Base-by-base conservation (phyloP, 2,329 filamentous ascomycete genomes). In the Ustulina deusta region DNA sequence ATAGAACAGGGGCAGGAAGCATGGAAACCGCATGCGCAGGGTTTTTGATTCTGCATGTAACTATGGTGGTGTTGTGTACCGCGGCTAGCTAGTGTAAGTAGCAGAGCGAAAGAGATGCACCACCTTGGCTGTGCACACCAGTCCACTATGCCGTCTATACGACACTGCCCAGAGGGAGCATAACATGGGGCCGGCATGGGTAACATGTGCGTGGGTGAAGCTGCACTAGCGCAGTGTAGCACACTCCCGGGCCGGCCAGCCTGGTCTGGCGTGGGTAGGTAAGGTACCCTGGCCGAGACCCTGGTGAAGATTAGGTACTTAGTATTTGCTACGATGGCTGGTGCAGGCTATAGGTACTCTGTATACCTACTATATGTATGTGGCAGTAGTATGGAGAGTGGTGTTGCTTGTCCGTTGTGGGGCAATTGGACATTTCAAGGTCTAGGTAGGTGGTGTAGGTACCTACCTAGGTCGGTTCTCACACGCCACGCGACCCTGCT, bases 211-310 rank as follows among this genome's bases (percentile, higher is more conserved):
- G 40, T 46, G 40, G 61, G 42, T 38, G 46, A 51, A 20, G 61
- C 34, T 63, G 48, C 46, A 13, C 29, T 36, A 40, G 57, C n/a
- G 62, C 48, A 51, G 40, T 36, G 52, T 40, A 67, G 61, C 61
- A 44, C 40, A 22, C 61, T 61, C 65, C 63, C 66, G 66, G 66
- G 13, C 62, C 59, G 66, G 63, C 66, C 58, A 59, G 59, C 66
- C 63, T 59, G 55, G 58, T 56, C 63, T 62, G 52, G 52, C 38
- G 57, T 60, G 49, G 62, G 57, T 62, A 54, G 34, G 27, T 36
- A 49, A 48, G 42, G 40, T 38, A 59, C 56, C 27, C 42, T 49
- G 20, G 52, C 20, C 20, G 22, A 32, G 51, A 54, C 17, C 51
- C 32, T 54, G 32, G 51, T n/a, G 25, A 10, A 27, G 27, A 51